Evolutionary conservation across 495 filamentous ascomycete genomes (phyloP).

Genomic region (Penicillium mononematosum): DNA sequence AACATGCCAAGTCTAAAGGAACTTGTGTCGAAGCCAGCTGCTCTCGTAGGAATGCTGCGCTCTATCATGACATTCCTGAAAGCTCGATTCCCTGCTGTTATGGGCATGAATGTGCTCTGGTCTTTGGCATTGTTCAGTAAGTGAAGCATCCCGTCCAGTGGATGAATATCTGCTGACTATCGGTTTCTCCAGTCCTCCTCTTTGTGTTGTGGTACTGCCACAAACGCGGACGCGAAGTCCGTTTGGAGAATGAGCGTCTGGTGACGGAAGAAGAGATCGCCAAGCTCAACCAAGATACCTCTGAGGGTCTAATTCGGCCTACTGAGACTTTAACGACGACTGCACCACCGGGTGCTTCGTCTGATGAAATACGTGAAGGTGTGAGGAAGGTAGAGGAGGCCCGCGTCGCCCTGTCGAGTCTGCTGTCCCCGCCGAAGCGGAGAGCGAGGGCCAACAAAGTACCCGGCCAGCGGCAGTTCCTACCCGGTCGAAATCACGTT

Average conservation of each 20-base stretch:
- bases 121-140: slow-evolving; percentile 79
- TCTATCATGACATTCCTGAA: slow-evolving; percentile 83
- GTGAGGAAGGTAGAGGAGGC: slow-evolving; percentile 41
- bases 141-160: slow-evolving; percentile 27
- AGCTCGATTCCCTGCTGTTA: slow-evolving; percentile 77
- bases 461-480: slow-evolving; percentile 21
- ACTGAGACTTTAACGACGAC: slow-evolving; percentile 48
- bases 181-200: slow-evolving; percentile 62
- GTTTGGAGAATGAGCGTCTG: slow-evolving; percentile 68
- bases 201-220: slow-evolving; percentile 97
- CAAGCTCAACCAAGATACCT: slow-evolving; percentile 39
- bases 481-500: slow-evolving; percentile 34
- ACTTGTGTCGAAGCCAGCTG: slow-evolving; percentile 80
- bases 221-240: slow-evolving; percentile 82
- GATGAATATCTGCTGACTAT: background rate
- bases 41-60: slow-evolving; percentile 76
- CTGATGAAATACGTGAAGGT: slow-evolving; percentile 42
- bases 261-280: slow-evolving; percentile 51
- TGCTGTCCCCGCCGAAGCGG: slow-evolving; percentile 9
- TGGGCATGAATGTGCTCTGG: slow-evolving; percentile 83
- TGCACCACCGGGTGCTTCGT: slow-evolving; percentile 45
- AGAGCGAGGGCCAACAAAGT: slow-evolving; percentile 12
- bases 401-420: slow-evolving; percentile 23
- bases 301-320: slow-evolving; percentile 35
- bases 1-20: slow-evolving; percentile 67